A percentile compares a stretch with the other conserved stretches of the same genome.
phyloP scores from a whole-genome alignment of 2,329 filamentous ascomycete genomes.

The Trichoderma sp. region DNA sequence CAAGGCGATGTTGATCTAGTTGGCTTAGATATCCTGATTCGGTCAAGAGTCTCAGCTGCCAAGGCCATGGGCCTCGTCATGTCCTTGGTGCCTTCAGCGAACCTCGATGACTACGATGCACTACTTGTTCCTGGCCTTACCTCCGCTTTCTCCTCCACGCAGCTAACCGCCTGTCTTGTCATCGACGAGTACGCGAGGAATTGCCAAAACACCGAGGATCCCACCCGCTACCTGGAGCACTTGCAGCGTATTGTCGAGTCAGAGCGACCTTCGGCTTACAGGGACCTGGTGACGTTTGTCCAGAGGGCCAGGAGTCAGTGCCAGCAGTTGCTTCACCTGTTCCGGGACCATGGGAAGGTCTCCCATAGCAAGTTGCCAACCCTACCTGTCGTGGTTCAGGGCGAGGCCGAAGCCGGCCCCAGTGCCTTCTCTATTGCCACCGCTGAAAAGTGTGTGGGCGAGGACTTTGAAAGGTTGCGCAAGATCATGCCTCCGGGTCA shows the following conservation, averaged over 20 bases:
- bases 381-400: slow-evolving; percentile 89
- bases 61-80: slow-evolving; percentile 85
- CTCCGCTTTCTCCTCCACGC: slow-evolving; percentile 80
- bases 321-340: slow-evolving; percentile 84
- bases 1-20: slow-evolving; percentile 95
- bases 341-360: slow-evolving; percentile 87
- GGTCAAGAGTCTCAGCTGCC: slow-evolving; percentile 85
- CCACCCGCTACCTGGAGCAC: slow-evolving; percentile 59
- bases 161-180: slow-evolving; percentile 79
- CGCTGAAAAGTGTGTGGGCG: slow-evolving; percentile 81
- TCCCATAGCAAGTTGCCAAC: slow-evolving; percentile 72
- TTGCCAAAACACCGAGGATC: slow-evolving; percentile 47
- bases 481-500: slow-evolving; percentile 87
- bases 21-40: slow-evolving; percentile 82
- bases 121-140: slow-evolving; percentile 66
- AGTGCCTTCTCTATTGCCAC: slow-evolving; percentile 87
- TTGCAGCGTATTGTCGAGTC: slow-evolving; percentile 77
- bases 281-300: slow-evolving; percentile 86
- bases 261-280: slow-evolving; percentile 80
- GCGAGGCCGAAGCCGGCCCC: slow-evolving; percentile 86
- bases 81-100: slow-evolving; percentile 68
- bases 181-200: slow-evolving; percentile 84
- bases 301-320: slow-evolving; percentile 91
- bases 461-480: slow-evolving; percentile 86
- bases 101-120: slow-evolving; percentile 65